phyloP scores from a whole-genome alignment of 2,329 filamentous ascomycete genomes.

The Trichophyton equinum region DNA sequence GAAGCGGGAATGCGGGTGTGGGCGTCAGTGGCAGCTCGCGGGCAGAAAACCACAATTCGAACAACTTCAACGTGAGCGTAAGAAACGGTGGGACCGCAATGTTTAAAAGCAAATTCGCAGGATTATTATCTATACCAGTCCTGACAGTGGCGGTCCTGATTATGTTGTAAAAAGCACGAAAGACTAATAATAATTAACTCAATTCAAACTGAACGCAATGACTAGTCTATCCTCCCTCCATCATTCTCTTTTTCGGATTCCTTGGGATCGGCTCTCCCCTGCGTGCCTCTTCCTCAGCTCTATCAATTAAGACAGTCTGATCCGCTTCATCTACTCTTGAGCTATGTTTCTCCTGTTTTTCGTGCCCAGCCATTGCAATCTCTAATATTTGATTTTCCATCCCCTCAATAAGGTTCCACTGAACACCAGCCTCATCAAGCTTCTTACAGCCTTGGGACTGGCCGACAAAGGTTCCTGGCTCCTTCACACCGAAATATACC shows the following conservation, averaged over 20 bases:
- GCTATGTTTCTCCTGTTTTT: constrained; percentile 20
- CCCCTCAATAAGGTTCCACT: constrained; percentile 59
- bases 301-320: constrained; percentile 27
- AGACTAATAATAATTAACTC: neutral
- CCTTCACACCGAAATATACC: constrained; percentile 77
- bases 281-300: constrained; percentile 27
- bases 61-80: neutral
- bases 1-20: neutral
- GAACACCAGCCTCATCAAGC: constrained; percentile 59
- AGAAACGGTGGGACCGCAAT: neutral
- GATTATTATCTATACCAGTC: neutral
- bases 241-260: constrained; percentile 38
- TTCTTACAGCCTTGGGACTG: constrained; percentile 62
- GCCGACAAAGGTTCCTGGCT: constrained; percentile 81
- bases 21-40: constrained; percentile 5
- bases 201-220: neutral
- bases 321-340: constrained; percentile 17
- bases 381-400: constrained; percentile 68
- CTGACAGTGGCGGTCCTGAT: neutral
- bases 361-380: constrained; percentile 75
- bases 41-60: neutral
- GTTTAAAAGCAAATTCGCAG: neutral
- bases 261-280: constrained; percentile 27
- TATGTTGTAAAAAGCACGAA: neutral
- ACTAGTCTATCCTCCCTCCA: constrained; percentile 21